Evolutionary conservation across 768 basidiomycete species (phyloP), one percentile per base, ranked within the genome.

Genomic region (Cystoderma amianthinum): DNA sequence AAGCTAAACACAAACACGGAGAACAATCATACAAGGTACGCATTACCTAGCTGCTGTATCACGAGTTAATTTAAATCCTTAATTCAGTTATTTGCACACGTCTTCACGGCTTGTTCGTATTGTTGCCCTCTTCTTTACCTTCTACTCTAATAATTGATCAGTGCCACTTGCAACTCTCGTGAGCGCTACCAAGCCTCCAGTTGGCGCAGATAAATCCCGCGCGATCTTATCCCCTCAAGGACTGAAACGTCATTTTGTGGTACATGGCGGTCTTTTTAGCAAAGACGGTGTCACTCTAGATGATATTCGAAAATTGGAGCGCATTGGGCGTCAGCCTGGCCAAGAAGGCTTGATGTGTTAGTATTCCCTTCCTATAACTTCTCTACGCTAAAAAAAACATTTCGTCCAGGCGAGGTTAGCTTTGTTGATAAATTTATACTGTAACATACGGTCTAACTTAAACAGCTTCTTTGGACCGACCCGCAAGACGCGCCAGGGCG

Each of bases 241-340:
- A 6, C 60, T 68, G 39, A 93, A 90, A 58, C 82, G 94, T 20
- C 96, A 85, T 64, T 95, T 96, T 50, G 80, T 98, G 47, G 90
- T 95, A 4, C 96, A 99, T 54, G 95, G 96, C 9, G 96, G 96
- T 12, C 71, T 98, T 13, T 97, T 97, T 67, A 93, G 91, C 62
- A 87, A 85, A 55, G 96, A 98, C 52, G 84, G 78, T 32, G 87
- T 98, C n/a, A 94, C 90, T 3, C 68, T 98, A 23, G 92, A 95
- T 13, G 94, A 97, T 39, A 82, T 98, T 48, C 79, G 85, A 18
- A 87, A 88, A 60, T 82, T 98, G 43, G 76, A 84, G 38, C 80
- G 96, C 32, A 75, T 92, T 47, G 90, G 90, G 21, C 71, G 76
- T 43, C 95, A 99, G 59, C 96, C 96, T 5, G 94, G 92, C 34